Evolutionary conservation across 495 filamentous ascomycete genomes (phyloP), one percentile per base, ranked within the genome.

Genomic region (Hyaloscypha hepaticicola): DNA sequence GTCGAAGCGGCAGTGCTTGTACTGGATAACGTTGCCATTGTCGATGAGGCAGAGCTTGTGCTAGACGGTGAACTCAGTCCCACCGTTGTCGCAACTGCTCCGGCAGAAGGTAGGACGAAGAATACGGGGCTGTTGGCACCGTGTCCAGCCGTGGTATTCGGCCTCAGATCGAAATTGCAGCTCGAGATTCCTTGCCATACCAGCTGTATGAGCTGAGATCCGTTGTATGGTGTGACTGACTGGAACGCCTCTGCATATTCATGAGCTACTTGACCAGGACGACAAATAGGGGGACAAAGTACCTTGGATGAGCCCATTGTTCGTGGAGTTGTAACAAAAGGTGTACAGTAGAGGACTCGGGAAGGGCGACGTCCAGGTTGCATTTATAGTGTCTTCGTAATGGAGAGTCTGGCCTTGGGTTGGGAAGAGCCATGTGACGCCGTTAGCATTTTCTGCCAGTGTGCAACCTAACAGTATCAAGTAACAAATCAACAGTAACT

Each of bases 81-180:
- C 22, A 63, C 34, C 5, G 51, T 65, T 24, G 48, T 28, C n/a
- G 56, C 16, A 14, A 14, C 25, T 3, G 63, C 38, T 1, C 41
- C 55, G 5, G 63, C 55, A 5, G 63, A 59, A 24, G 55, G 5
- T 19, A 31, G 21, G 24, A 65, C 33, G 19, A 24, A 45, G 41
- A 65, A 41, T 2, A 41, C 12, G 16, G 45, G 45, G 25, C 63
- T 65, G 34, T 65, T 59, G n/a, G 56, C 56, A 14, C 63, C 63
- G 41, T 53, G 33, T 1, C 63, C 63, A 1, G 48, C 56, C 7
- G 55, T 29, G 6, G 41, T 34, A 50, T 65, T 65, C 7, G 63
- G 63, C 28, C 63, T 29, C 22, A 65, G 63, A 45, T 65, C 45
- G 27, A 58, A 65, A 21, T 58, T 38, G 22, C 63, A 65, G 21